Evolutionary conservation across 2,329 filamentous ascomycete genomes (phyloP).

Genomic region (Venturia effusa): DNA sequence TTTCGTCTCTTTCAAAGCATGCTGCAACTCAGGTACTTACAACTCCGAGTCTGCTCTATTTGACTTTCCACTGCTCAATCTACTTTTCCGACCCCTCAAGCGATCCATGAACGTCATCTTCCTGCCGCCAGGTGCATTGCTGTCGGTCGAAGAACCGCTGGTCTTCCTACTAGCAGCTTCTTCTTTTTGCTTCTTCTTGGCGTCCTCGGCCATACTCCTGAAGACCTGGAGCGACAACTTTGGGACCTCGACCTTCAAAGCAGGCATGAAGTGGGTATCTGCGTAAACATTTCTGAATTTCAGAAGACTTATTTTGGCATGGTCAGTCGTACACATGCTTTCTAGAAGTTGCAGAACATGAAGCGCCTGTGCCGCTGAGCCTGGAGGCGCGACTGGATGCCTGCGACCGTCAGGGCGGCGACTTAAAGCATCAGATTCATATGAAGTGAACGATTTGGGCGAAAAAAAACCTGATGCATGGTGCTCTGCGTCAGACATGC

Average conservation of each 20-base stretch:
- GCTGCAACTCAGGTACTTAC: not conserved
- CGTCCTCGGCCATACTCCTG: not conserved
- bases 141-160: not conserved
- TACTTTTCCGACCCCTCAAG: not conserved
- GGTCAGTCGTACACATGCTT: not conserved
- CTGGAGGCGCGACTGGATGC: not conserved
- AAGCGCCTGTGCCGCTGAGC: not conserved
- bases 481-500: not conserved
- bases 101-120: conserved; percentile 3
- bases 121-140: not conserved
- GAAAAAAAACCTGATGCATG: not conserved
- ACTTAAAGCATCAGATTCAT: not conserved
- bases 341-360: not conserved
- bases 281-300: conserved; percentile 6
- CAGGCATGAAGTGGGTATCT: not conserved
- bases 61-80: not conserved
- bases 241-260: conserved; percentile 4
- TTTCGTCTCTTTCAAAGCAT: not conserved
- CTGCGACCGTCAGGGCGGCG: not conserved
- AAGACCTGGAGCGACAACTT: not conserved
- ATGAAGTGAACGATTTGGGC: not conserved
- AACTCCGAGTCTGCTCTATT: not conserved
- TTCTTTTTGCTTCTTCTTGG: not conserved
- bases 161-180: not conserved
- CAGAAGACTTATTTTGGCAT: not conserved